These are phyloP conservation scores for Raphanus sativus DNA, from an alignment of 345 rosid species.

Conservation along the genomic window DNA sequence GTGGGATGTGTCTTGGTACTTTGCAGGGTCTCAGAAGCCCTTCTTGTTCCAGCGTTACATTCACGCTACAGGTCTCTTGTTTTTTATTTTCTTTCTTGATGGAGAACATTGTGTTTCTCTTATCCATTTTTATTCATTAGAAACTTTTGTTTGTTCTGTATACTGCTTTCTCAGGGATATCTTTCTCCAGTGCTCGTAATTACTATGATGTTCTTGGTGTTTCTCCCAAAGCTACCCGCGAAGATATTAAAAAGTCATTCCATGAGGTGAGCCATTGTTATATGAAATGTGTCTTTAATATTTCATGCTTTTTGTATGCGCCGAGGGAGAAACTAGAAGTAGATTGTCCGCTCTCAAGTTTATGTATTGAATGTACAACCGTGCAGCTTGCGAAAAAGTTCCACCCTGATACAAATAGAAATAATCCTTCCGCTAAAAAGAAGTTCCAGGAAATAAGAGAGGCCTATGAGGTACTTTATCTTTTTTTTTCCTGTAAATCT, in stretches of 20 bases:
- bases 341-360: neutral
- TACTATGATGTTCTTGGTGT: conserved; percentile 83
- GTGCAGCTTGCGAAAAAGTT: conserved; percentile 90
- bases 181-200: conserved; percentile 44
- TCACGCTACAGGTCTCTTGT: conserved; percentile 62
- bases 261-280: conserved; percentile 50
- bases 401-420: conserved; percentile 91
- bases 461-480: conserved; percentile 70
- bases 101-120: neutral
- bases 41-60: conserved; percentile 44
- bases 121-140: neutral
- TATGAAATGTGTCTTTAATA: neutral
- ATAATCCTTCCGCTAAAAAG: conserved; percentile 79
- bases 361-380: conserved; percentile 5
- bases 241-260: conserved; percentile 85
- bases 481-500: neutral
- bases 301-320: neutral
- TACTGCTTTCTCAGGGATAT: conserved; percentile 43
- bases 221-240: conserved; percentile 60
- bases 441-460: conserved; percentile 86
- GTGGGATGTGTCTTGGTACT: conserved; percentile 32
- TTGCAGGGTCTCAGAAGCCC: conserved; percentile 35
- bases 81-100: neutral
- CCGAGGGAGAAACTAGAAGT: neutral
- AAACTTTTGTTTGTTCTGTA: no score